These are phyloP conservation scores for Styphnolobium japonicum DNA, from an alignment of 306 rosid species.

Conservation along the genomic window DNA sequence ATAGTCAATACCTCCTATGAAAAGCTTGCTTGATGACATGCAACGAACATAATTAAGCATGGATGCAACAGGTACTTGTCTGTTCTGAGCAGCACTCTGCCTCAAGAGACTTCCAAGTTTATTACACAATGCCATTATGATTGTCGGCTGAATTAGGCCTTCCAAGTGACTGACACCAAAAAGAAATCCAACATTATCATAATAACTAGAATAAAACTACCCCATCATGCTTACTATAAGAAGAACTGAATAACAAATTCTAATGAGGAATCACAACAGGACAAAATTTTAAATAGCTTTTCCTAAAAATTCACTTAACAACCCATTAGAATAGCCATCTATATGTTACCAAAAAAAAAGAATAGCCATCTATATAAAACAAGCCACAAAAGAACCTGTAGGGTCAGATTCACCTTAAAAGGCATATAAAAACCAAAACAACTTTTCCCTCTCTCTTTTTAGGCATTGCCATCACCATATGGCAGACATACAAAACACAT, in stretches of 20 bases:
- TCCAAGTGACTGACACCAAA: background rate
- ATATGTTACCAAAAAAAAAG: too few species aligned
- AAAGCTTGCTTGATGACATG: slow-evolving; percentile 84
- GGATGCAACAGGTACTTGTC: slow-evolving; percentile 45
- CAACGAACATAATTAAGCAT: slow-evolving; percentile 65
- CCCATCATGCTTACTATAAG: background rate
- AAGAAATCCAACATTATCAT: background rate
- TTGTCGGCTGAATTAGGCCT: background rate
- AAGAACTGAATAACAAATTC: background rate
- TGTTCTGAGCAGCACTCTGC: slow-evolving; percentile 46
- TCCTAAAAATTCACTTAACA: too few species aligned
- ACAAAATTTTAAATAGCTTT: too few species aligned
- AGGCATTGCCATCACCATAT: background rate
- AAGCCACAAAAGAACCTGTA: too few species aligned
- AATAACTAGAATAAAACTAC: background rate
- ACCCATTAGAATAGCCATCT: too few species aligned
- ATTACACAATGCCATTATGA: slow-evolving; percentile 49
- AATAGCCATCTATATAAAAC: too few species aligned
- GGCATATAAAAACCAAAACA: background rate
- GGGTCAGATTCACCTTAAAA: background rate
- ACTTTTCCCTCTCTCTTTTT: background rate
- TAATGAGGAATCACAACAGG: background rate
- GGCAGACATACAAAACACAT: background rate
- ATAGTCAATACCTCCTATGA: slow-evolving; percentile 60
- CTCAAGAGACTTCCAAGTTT: slow-evolving; percentile 62